These are phyloP conservation scores for Aureobasidium sp. DNA, from an alignment of 2,329 filamentous ascomycete species.

Conservation along the genomic window DNA sequence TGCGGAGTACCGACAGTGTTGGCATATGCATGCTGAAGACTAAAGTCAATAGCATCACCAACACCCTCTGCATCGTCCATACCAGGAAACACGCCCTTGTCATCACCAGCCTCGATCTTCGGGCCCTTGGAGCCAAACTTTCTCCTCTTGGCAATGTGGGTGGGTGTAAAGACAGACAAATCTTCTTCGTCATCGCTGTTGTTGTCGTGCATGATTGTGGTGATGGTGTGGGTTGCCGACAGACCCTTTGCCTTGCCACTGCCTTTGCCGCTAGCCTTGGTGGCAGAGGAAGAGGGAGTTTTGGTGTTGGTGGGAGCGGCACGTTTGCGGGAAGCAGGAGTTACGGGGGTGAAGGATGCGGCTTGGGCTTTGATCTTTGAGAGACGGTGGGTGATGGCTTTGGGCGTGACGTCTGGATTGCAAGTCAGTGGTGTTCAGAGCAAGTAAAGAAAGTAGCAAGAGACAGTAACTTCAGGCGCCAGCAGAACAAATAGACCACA, in stretches of 20 bases:
- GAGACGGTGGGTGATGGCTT: constrained; percentile 28
- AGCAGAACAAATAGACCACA: too few relatives aligned
- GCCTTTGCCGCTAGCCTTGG: neutral
- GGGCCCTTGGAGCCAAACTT: neutral
- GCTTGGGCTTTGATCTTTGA: constrained; percentile 19
- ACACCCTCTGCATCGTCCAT: neutral
- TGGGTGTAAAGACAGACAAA: neutral
- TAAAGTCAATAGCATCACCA: neutral
- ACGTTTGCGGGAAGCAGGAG: neutral
- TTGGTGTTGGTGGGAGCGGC: neutral
- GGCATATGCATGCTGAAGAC: neutral
- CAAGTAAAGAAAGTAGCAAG: neutral
- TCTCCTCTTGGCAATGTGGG: neutral
- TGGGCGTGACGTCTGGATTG: constrained; percentile 26
- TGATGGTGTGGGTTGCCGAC: neutral
- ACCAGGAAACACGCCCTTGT: neutral
- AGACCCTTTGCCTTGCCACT: neutral
- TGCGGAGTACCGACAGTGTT: neutral
- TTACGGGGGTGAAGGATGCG: neutral
- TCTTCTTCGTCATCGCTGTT: constrained; percentile 9
- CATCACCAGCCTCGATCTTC: neutral
- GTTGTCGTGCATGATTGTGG: neutral
- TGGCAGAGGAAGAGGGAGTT: neutral
- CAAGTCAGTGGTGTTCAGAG: neutral
- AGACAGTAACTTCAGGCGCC: too few relatives aligned